Evolutionary conservation across 2,329 filamentous ascomycete species (phyloP).

Genomic region (Fusarium sp.): DNA sequence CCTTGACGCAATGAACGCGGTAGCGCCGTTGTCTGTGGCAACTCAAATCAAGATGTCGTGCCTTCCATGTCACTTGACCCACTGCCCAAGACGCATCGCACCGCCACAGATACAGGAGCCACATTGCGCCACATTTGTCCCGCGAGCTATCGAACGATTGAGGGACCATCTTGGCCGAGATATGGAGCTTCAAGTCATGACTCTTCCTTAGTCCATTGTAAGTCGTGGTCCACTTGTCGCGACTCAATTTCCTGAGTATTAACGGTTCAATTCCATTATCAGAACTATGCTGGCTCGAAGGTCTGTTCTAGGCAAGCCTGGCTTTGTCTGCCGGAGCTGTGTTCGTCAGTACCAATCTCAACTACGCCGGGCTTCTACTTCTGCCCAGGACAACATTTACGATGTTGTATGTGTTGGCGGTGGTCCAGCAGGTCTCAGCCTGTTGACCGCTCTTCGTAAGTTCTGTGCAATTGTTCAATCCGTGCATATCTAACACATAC

Average conservation of each 20-base stretch:
- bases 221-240: constrained; percentile 13
- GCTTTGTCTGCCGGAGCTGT: constrained; percentile 65
- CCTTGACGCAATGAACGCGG: constrained; percentile 53
- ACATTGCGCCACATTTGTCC: constrained; percentile 32
- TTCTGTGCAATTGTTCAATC: background rate
- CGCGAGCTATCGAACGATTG: constrained; percentile 45
- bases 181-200: constrained; percentile 26
- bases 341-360: constrained; percentile 57
- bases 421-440: constrained; percentile 88
- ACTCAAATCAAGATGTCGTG: constrained; percentile 46
- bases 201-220: constrained; percentile 31
- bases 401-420: constrained; percentile 94
- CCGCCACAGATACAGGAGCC: constrained; percentile 30
- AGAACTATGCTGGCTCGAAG: constrained; percentile 50
- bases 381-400: constrained; percentile 78
- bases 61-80: constrained; percentile 46
- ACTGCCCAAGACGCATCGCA: constrained; percentile 1
- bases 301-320: constrained; percentile 46
- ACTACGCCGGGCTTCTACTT: constrained; percentile 60
- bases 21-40: constrained; percentile 60
- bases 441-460: constrained; percentile 81
- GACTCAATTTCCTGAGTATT: constrained; percentile 8
- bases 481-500: background rate
- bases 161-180: constrained; percentile 31
- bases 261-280: constrained; percentile 12